phyloP scores from a whole-genome alignment of 805 yeast genomes.

The Saccharomycopsis selenospora region DNA sequence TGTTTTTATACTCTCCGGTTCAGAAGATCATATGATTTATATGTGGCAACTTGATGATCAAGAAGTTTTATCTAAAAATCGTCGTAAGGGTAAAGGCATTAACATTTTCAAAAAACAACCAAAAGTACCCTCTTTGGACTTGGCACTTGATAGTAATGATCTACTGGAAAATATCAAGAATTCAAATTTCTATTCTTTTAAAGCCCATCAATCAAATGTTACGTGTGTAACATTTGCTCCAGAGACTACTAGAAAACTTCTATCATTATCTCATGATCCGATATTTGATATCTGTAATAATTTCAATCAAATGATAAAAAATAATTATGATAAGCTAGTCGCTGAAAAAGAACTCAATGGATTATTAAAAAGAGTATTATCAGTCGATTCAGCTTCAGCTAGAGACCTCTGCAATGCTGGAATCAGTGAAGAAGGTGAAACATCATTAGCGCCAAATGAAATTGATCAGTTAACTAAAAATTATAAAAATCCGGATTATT shows the following conservation, averaged over 20 bases:
- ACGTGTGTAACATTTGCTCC: conserved; percentile 81
- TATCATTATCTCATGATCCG: conserved; percentile 72
- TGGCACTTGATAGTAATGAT: conserved; percentile 28
- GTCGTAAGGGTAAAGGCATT: conserved; percentile 13
- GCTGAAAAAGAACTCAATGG: conserved; percentile 5
- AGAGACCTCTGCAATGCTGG: too few relatives aligned
- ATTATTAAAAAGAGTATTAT: conserved; percentile 6
- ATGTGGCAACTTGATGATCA: conserved; percentile 54
- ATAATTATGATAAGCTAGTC: conserved; percentile 20
- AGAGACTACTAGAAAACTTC: conserved; percentile 48
- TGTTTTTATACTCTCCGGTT: conserved; percentile 60
- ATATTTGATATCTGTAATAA: conserved; percentile 51
- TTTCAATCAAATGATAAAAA: conserved; percentile 11
- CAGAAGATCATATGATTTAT: conserved; percentile 84
- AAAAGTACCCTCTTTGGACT: conserved; percentile 9
- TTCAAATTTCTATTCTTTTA: conserved; percentile 59
- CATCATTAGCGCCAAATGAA: conserved; percentile 19
- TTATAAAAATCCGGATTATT: not conserved
- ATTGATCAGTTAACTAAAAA: conserved; percentile 26
- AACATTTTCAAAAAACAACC: conserved; percentile 18
- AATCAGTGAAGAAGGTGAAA: too few relatives aligned
- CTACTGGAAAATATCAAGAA: conserved; percentile 36
- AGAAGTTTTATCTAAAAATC: conserved; percentile 23
- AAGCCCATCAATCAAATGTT: conserved; percentile 67
- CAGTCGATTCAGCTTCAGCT: too few relatives aligned